Conservation (phyloP, 805 yeast species). For the Millerago galiae region DNA sequence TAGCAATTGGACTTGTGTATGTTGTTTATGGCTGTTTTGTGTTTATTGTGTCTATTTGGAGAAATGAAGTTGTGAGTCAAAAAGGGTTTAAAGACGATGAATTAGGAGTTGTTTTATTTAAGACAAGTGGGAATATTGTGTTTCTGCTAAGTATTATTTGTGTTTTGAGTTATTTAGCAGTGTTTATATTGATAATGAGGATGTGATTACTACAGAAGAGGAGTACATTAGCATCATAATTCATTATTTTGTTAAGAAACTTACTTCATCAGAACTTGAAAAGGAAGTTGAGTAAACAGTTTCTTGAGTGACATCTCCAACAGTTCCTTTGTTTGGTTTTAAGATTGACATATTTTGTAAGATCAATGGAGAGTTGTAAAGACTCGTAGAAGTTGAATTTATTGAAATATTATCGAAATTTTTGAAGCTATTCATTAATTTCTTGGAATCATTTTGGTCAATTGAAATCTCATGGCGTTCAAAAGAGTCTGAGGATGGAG, state of each 20-base stretch:
- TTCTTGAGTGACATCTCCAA: constrained; percentile 20
- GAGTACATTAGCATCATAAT: neutral
- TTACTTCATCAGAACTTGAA: neutral
- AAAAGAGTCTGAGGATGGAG: constrained; percentile 14
- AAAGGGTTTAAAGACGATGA: constrained; percentile 22
- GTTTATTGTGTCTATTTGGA: constrained; percentile 31
- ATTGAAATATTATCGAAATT: neutral
- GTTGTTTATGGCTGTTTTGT: constrained; percentile 51
- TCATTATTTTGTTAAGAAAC: neutral
- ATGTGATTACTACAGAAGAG: constrained; percentile 25
- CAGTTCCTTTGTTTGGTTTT: constrained; percentile 11
- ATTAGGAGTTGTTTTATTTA: constrained; percentile 35
- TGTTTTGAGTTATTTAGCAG: constrained; percentile 40
- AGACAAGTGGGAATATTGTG: constrained; percentile 58
- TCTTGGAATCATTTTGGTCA: constrained; percentile 9
- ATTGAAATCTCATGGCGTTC: constrained; percentile 16
- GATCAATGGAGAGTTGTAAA: neutral
- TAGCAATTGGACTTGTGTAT: constrained; percentile 61
- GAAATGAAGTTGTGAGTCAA: constrained; percentile 8
- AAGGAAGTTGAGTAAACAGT: constrained; percentile 19
- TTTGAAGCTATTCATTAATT: constrained; percentile 2
- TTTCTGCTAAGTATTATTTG: constrained; percentile 45
- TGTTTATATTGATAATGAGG: constrained; percentile 44
- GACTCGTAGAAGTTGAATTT: constrained; percentile 3
- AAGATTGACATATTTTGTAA: neutral